A percentile compares a stretch with the other conserved stretches of the same genome.
phyloP scores from a whole-genome alignment of 139 green algal species.

The Volvox africanus region DNA sequence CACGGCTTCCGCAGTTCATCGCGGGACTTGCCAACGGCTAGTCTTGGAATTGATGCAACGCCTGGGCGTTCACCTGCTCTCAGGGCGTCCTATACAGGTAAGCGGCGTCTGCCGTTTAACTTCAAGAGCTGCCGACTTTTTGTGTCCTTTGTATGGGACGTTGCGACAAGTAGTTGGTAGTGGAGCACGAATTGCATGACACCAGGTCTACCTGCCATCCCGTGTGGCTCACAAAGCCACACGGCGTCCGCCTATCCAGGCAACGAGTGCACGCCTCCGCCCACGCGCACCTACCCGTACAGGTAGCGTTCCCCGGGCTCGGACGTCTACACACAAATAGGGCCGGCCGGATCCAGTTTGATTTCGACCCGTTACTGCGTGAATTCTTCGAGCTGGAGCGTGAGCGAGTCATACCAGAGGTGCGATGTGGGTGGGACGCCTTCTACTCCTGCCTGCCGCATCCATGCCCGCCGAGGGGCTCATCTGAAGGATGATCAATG shows the following conservation, averaged over 20 bases:
- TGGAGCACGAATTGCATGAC: too few species aligned
- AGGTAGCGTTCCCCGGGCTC: conserved; percentile 65
- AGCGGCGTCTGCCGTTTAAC: background rate
- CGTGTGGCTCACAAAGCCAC: too few species aligned
- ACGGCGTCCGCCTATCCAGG: background rate
- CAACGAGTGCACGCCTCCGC: background rate
- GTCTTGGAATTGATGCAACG: conserved; percentile 66
- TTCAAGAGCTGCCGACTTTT: too few species aligned
- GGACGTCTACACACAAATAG: conserved; percentile 65
- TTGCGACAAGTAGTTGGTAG: too few species aligned
- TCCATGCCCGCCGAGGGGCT: too few species aligned
- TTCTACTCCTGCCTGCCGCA: too few species aligned
- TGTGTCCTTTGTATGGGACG: too few species aligned
- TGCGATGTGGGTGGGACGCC: conserved; percentile 18
- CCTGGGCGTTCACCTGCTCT: conserved; percentile 66
- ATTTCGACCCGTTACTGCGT: conserved; percentile 62
- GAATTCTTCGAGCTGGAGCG: conserved; percentile 65
- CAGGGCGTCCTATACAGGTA: conserved; percentile 42
- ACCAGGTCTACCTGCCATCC: too few species aligned
- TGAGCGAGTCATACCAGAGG: conserved; percentile 58
- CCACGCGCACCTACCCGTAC: background rate
- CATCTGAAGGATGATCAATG: too few species aligned
- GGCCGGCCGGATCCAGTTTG: conserved; percentile 65
- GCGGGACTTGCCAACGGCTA: conserved; percentile 61
- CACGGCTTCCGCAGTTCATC: conserved; percentile 52